Evolutionary conservation across 805 yeast species (phyloP), one percentile per base, ranked within the genome.

Genomic region (Zygosaccharomyces kombuchaensis): DNA sequence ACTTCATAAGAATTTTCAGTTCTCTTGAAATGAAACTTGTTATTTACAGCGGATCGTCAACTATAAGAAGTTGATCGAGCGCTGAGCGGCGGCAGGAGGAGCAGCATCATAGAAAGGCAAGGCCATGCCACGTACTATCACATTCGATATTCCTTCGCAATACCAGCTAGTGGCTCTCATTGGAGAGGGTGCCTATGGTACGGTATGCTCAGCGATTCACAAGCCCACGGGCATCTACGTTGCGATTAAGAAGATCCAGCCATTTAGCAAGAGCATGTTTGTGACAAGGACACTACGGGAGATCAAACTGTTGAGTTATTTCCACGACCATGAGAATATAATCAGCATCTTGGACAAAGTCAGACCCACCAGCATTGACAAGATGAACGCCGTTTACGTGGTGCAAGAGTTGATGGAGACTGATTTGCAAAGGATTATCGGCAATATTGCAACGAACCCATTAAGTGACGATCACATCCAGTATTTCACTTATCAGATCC

Each of bases 141-240:
- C 80, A 2, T 84, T 82, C 65, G 82, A 82, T 55, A 76, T 84
- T 12, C 78, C 83, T 2, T 74, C 77, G 38, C 78, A 77, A 52
- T 85, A 80, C 59, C 77, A 77, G 48, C 74, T 84, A 6, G 68
- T 70, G 14, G 79, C 77, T 47, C 69, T 82, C 4, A 68, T 86
- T 5, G 95, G 95, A 4, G 87, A 83, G 61, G 95, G 95, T 1
- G 89, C 93, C 0, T 86, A 86, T 54, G 93, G 95, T 0, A 75
- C 84, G 2, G 95, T 86, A 4, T 83, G 85, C 38, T 73, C 80
- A 3, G 93, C 89, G 0, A 62, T 73, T 9, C 87, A 83, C 54
- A 72, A 71, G 47, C 81, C 83, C 9, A 72, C 85, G 1, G 74
- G 76, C 14, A 73, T 76, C 1, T 71, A 72, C 48, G 93, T 86